phyloP scores from a whole-genome alignment of 1,139 yeast genomes.

The Blastobotrys serpentis region DNA sequence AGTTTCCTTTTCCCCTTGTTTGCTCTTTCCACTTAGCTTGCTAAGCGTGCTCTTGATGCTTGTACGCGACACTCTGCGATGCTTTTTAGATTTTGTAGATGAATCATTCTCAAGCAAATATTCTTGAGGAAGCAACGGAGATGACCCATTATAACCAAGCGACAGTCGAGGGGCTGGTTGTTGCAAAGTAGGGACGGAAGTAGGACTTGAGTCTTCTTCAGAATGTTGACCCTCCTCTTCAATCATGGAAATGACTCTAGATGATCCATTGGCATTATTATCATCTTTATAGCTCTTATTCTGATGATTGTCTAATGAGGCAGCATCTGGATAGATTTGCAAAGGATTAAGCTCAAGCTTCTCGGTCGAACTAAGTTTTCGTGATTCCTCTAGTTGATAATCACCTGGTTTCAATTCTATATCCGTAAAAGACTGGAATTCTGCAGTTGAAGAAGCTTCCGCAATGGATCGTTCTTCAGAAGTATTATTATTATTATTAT shows the following conservation, averaged over 20 bases:
- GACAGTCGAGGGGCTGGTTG: constrained; percentile 24
- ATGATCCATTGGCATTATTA: neutral
- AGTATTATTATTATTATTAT: neutral
- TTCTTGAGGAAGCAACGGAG: constrained; percentile 21
- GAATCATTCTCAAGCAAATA: constrained; percentile 12
- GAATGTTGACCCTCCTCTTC: neutral
- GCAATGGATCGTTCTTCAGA: neutral
- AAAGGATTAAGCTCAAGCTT: neutral
- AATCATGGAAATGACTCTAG: neutral
- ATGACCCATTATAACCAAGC: constrained; percentile 21
- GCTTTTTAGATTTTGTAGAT: constrained; percentile 1
- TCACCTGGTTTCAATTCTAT: constrained; percentile 3
- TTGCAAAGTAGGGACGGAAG: constrained; percentile 4
- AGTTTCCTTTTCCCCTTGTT: neutral
- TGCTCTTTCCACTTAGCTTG: neutral
- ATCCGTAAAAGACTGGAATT: constrained; percentile 3
- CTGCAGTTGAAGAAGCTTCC: neutral
- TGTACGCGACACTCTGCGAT: neutral
- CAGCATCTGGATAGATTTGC: constrained; percentile 1
- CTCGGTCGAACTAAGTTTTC: neutral
- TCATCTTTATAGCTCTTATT: neutral
- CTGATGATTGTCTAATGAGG: neutral
- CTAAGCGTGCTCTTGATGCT: constrained; percentile 1
- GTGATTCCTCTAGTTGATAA: constrained; percentile 2
- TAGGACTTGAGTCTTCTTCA: constrained; percentile 1